These are phyloP conservation scores for Calonectria leucothoes DNA, from an alignment of 2,329 filamentous ascomycete genomes.

Conservation along the genomic window DNA sequence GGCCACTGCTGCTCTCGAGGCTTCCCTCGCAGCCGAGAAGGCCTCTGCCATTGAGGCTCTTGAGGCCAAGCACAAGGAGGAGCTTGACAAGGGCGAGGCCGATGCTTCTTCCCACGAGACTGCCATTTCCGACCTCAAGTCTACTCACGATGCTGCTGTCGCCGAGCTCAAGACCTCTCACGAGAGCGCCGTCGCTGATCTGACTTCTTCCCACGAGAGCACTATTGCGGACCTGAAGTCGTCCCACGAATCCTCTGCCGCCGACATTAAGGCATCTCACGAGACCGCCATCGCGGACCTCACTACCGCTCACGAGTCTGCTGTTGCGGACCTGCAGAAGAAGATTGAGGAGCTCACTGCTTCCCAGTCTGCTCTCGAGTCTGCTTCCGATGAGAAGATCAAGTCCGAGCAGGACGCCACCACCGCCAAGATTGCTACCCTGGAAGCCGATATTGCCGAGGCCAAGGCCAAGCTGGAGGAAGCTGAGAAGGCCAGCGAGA, in stretches of 20 bases:
- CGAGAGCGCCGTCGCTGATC: constrained; percentile 61
- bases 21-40: constrained; percentile 63
- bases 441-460: constrained; percentile 65
- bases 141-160: constrained; percentile 61
- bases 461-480: constrained; percentile 61
- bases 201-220: constrained; percentile 60
- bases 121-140: constrained; percentile 38
- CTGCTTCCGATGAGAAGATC: constrained; percentile 56
- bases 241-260: constrained; percentile 61
- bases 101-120: constrained; percentile 60
- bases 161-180: constrained; percentile 59
- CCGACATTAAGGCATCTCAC: constrained; percentile 59
- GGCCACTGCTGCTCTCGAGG: constrained; percentile 50
- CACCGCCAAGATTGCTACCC: constrained; percentile 57
- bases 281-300: constrained; percentile 64
- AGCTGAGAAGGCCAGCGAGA: constrained; percentile 58
- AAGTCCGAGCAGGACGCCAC: constrained; percentile 59
- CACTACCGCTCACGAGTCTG: constrained; percentile 61
- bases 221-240: constrained; percentile 42
- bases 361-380: constrained; percentile 58
- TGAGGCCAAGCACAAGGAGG: constrained; percentile 64
- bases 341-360: constrained; percentile 65
- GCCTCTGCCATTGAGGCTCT: constrained; percentile 59
- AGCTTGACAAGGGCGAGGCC: constrained; percentile 59
- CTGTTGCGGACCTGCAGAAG: constrained; percentile 62